Conservation (phyloP, 179 eudicot species). For the Spinacia oleracea region DNA sequence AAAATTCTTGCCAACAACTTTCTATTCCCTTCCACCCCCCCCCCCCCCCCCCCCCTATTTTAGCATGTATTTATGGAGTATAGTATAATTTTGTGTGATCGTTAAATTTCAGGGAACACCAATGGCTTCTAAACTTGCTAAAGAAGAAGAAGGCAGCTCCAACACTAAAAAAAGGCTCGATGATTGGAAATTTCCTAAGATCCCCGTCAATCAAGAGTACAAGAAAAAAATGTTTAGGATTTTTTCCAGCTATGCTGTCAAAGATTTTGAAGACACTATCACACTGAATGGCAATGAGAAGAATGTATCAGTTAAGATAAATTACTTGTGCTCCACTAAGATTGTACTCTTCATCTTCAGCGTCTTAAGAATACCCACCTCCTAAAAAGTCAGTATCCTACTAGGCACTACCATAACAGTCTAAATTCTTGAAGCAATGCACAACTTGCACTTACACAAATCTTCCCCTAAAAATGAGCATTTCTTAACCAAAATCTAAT, state of each 20-base stretch:
- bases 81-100: too few relatives aligned
- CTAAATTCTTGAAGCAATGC: not conserved
- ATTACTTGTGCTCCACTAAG: too few relatives aligned
- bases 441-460: not conserved
- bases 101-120: too few relatives aligned
- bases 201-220: constrained; percentile 15
- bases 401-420: too few relatives aligned
- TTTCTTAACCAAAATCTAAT: not conserved
- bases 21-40: too few relatives aligned
- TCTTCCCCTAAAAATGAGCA: not conserved
- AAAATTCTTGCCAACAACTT: too few relatives aligned
- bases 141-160: not conserved
- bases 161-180: not conserved
- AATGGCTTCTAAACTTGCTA: too few relatives aligned
- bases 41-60: too few relatives aligned
- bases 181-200: constrained; percentile 10
- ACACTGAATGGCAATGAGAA: not conserved
- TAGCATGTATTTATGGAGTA: too few relatives aligned
- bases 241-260: constrained; percentile 19
- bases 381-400: too few relatives aligned
- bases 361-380: too few relatives aligned
- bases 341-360: too few relatives aligned
- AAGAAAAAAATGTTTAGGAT: not conserved
- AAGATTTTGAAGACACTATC: constrained; percentile 22
- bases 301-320: not conserved